Evolutionary conservation across 331 rosid genomes (phyloP).

Genomic region (Pyrus hybrid): DNA sequence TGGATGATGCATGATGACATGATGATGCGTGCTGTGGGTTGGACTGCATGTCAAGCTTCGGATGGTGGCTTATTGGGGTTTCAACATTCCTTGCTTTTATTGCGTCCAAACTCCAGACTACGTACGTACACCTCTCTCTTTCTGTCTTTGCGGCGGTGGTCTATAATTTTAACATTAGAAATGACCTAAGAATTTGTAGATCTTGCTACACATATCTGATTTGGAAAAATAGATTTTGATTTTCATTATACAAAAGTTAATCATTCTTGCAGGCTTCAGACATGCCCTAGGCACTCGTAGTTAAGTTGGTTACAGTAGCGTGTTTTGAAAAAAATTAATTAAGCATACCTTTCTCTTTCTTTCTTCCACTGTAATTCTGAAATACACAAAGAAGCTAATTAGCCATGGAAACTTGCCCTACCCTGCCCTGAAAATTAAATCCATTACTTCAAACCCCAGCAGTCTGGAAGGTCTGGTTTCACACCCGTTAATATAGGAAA

Average conservation of each 20-base stretch:
- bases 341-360: not conserved
- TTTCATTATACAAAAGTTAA: not conserved
- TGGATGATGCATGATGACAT: not conserved
- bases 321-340: not conserved
- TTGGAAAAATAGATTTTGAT: too few relatives aligned
- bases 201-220: not conserved
- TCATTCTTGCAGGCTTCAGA: not conserved
- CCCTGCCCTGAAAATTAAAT: not conserved
- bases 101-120: constrained; percentile 3
- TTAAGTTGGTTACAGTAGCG: too few relatives aligned
- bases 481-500: too few relatives aligned
- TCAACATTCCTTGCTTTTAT: constrained; percentile 40
- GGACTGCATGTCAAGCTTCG: constrained; percentile 21
- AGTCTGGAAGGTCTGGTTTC: not conserved
- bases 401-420: not conserved
- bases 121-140: not conserved
- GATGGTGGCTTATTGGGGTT: constrained; percentile 6
- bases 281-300: not conserved
- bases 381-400: not conserved
- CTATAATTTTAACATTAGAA: not conserved
- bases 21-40: not conserved
- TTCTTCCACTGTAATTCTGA: not conserved
- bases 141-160: not conserved
- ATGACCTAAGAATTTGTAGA: not conserved
- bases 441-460: not conserved